Evolutionary conservation across 163 green algal genomes (phyloP).

Genomic region (Volvox carteri): DNA sequence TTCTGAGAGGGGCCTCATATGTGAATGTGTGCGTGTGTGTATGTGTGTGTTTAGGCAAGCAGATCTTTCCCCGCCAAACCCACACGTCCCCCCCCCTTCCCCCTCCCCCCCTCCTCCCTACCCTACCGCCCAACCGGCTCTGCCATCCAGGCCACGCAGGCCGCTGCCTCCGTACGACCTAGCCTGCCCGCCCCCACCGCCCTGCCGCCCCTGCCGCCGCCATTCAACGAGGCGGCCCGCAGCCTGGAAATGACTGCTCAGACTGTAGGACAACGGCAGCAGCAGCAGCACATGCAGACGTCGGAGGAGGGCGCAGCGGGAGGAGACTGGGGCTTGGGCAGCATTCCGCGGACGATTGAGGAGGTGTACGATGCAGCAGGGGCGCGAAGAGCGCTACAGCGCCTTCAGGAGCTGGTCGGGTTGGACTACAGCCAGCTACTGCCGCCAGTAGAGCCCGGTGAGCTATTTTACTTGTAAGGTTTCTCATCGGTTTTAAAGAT

Average conservation of each 20-base stretch:
- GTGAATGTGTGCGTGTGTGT: no score
- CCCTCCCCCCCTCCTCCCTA: no score
- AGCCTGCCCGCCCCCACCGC: background rate
- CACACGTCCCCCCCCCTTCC: no score
- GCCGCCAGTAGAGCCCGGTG: background rate
- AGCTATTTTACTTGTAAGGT: no score
- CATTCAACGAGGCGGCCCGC: background rate
- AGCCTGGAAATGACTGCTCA: background rate
- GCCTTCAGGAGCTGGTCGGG: slow-evolving; percentile 38
- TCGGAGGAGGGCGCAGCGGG: background rate
- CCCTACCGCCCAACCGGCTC: no score
- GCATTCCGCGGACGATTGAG: background rate
- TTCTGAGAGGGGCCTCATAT: no score
- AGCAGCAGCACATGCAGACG: background rate
- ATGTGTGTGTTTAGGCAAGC: no score
- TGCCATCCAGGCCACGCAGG: slow-evolving; percentile 23
- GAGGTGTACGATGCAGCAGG: slow-evolving; percentile 14
- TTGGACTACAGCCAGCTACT: slow-evolving; percentile 20
- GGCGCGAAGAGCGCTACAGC: background rate
- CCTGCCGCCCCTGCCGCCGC: slow-evolving; percentile 40
- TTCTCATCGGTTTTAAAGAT: no score
- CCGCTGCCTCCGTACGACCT: background rate
- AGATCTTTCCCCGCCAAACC: no score
- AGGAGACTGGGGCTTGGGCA: background rate
- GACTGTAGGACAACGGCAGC: no score